A percentile compares a stretch with the other conserved stretches of the same genome.
These are phyloP conservation scores for Talaromyces sp. DNA, from an alignment of 2,329 filamentous ascomycete genomes.

Conservation along the genomic window DNA sequence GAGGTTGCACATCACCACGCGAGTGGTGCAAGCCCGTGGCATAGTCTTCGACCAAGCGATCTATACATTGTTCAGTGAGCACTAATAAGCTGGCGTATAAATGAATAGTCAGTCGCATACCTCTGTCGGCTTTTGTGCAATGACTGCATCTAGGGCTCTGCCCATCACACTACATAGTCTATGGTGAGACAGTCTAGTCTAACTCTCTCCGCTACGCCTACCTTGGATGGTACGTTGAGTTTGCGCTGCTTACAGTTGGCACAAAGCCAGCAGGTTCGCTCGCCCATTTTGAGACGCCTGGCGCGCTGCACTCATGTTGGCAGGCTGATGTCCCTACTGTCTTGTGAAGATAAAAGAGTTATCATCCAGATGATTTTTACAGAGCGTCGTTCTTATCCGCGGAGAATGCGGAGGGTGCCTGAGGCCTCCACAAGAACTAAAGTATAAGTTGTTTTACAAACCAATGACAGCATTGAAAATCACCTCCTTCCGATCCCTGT, in stretches of 20 bases:
- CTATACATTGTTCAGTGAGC: constrained; percentile 18
- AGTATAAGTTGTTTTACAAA: background rate
- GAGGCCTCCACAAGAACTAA: background rate
- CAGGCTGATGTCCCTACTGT: constrained; percentile 26
- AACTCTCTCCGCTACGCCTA: too few relatives aligned
- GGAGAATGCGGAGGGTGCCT: background rate
- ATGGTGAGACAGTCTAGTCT: background rate
- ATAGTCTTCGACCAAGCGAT: constrained; percentile 38
- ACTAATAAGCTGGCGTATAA: background rate
- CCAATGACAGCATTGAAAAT: background rate
- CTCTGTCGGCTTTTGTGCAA: constrained; percentile 24
- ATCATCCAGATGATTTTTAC: constrained; percentile 35
- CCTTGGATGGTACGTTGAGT: constrained; percentile 22
- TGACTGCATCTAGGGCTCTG: constrained; percentile 29
- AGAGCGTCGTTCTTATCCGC: background rate
- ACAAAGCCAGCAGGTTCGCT: constrained; percentile 28
- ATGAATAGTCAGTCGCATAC: constrained; percentile 15
- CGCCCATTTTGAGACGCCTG: constrained; percentile 20
- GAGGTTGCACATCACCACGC: constrained; percentile 32
- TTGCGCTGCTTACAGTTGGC: constrained; percentile 28
- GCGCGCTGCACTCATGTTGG: constrained; percentile 31
- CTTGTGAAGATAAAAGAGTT: background rate
- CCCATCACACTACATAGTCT: constrained; percentile 23
- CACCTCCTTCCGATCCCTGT: background rate
- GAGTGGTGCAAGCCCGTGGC: constrained; percentile 34